Percentiles rank a stretch among this genome's conserved stretches.
Conservation (phyloP, 1,139 yeast species). For the Kodamaea anthophila region DNA sequence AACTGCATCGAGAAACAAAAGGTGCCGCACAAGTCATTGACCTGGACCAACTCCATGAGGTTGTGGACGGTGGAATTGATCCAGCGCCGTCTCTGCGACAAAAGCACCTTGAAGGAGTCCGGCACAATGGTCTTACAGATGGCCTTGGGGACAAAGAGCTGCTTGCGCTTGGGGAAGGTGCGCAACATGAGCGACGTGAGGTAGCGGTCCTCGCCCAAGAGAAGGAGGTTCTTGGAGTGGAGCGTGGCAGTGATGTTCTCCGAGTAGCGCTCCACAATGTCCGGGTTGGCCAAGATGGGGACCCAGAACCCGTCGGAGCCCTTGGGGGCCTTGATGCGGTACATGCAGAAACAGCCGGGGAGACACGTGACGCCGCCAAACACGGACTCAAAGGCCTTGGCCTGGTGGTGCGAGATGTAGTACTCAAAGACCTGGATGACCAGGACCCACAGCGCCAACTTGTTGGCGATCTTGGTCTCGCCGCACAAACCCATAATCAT, state of each 20-base stretch:
- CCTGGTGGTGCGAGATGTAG: slow-evolving; percentile 91
- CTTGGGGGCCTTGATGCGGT: slow-evolving; percentile 89
- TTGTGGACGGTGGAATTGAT: slow-evolving; percentile 96
- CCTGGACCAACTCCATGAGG: slow-evolving; percentile 82
- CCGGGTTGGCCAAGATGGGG: slow-evolving; percentile 92
- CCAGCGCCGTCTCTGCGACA: slow-evolving; percentile 98
- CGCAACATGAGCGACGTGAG: slow-evolving; percentile 83
- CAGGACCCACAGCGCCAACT: slow-evolving; percentile 83
- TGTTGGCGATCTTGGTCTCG: slow-evolving; percentile 91
- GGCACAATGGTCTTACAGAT: slow-evolving; percentile 95
- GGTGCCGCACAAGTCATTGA: slow-evolving; percentile 91
- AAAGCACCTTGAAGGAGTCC: slow-evolving; percentile 66
- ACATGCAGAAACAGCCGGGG: slow-evolving; percentile 97
- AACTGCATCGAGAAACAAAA: slow-evolving; percentile 98
- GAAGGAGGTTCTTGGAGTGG: slow-evolving; percentile 80
- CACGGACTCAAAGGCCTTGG: slow-evolving; percentile 93
- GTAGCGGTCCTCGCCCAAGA: slow-evolving; percentile 92
- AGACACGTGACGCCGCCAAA: slow-evolving; percentile 97
- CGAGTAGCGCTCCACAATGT: slow-evolving; percentile 89
- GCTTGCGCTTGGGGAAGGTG: slow-evolving; percentile 91
- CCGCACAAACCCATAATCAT: slow-evolving; percentile 94
- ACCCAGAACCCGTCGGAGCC: slow-evolving; percentile 92
- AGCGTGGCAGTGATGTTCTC: slow-evolving; percentile 84
- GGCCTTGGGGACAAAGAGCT: slow-evolving; percentile 90
- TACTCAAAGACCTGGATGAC: slow-evolving; percentile 95